Percentiles rank a stretch among this genome's conserved stretches.
These are phyloP conservation scores for Monosporozyma yasuniensis DNA, from an alignment of 805 yeast genomes.

Conservation along the genomic window DNA sequence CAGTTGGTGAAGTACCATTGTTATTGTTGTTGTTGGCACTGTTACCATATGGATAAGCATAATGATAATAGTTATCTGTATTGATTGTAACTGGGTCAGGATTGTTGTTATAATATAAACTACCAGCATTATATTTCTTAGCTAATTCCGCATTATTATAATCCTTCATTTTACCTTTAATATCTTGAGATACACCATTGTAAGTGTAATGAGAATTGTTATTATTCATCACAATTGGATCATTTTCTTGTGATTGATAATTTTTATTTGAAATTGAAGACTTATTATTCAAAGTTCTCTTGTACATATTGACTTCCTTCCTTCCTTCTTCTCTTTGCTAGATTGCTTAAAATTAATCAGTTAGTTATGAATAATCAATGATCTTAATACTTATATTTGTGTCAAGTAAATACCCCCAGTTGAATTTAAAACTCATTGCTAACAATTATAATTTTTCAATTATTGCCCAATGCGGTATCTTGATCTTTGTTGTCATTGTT, in stretches of 20 bases:
- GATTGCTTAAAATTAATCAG: too few species aligned
- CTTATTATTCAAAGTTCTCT: conserved; percentile 6
- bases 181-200: background rate
- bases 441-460: background rate
- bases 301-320: background rate
- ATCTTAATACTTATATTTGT: too few species aligned
- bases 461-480: background rate
- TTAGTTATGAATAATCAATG: too few species aligned
- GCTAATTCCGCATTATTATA: background rate
- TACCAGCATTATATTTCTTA: background rate
- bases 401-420: too few species aligned
- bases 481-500: background rate
- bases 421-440: too few species aligned
- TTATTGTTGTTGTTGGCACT: background rate
- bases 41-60: background rate
- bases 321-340: too few species aligned
- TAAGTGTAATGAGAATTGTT: conserved; percentile 1
- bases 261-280: conserved; percentile 1
- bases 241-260: background rate
- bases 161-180: background rate
- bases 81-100: background rate
- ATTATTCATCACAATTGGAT: background rate
- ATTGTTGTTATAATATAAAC: background rate
- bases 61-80: background rate
- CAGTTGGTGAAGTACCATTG: background rate